Evolutionary conservation across 2,329 filamentous ascomycete genomes (phyloP), one percentile per base, ranked within the genome.

Genomic region (Ophiostoma pallidulum): DNA sequence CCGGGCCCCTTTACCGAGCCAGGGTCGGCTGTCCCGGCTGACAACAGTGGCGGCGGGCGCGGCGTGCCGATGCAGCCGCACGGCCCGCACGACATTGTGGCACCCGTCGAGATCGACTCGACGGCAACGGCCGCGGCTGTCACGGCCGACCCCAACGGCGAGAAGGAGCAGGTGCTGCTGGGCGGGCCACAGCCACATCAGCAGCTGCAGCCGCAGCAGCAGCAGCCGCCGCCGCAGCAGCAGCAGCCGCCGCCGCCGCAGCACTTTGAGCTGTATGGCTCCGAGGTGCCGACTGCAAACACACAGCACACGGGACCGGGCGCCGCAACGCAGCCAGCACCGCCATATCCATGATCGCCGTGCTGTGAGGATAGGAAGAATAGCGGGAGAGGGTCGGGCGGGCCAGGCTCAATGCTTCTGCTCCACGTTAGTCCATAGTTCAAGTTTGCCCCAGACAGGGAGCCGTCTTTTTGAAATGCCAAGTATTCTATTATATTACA

Each of bases 21-120:
- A 36, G n/a, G 14, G 7, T 36, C 28, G 8, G 29, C 36, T 14
- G 18, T 39, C 1, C 12, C 41, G 13, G 56, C 51, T 35, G 49
- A 22, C 40, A 43, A 26, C 55, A 47, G 54, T 48, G 24, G 18
- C 36, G 51, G 36, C 14, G 55, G 56, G 24, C 57, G 54, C 8
- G 67, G 67, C 1, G 70, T 74, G 19, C 68, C 70, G 3, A 45
- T 65, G 19, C 58, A 59, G 38, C 73, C 75, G 8, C 62, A 73
- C 12, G 63, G 61, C 13, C 74, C 74, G 4, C 66, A 64, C 9
- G 73, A 77, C 54, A 74, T 77, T 35, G 60, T 66, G 1, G 64
- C 63, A 18, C 69, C 75, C 4, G 73, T 79, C 3, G 77, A 80
- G 64, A 74, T 80, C 12, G 74, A 70, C 50, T 68, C 69, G 39